Base-by-base conservation (phyloP, 169 alveolate genomes). In the Babesia bigemina region DNA sequence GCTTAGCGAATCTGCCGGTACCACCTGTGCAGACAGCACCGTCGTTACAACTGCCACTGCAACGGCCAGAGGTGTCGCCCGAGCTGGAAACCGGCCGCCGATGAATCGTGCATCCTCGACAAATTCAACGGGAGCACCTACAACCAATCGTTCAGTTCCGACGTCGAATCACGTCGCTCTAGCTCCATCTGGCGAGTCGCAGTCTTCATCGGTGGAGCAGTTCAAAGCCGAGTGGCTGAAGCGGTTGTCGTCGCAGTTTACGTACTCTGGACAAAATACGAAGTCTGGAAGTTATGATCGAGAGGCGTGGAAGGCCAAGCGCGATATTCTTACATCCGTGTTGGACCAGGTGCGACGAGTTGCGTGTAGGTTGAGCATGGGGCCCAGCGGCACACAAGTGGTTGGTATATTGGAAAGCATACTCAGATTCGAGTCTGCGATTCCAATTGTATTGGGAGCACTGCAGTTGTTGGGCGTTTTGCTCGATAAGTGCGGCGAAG, bases 281-380 rank as follows among this genome's bases (percentile, higher is more conserved):
- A 79, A 70, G 58, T 21, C 62, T n/a, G 12, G 24, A 19, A 49
- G 39, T 60, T 24, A 33, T 29, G 84, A 79, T 1, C 39, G 69
- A 48, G 67, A 70, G 52, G 84, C 87, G 8, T 79, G 87, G 87
- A 79, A 79, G 70, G 33, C 24, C 36, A 79, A 79, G 58, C 22
- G 45, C 26, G 74, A 66, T 42, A 67, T 17, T 26, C 50, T 57
- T 26, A 55, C 55, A 19, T 42, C 7, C 52, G 63, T 59, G 9
- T 53, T 71, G 11, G 73, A 62, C 33, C 62, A 58, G 4, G 22
- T 71, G 24, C 49, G 22, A 42, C 70, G 63, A 2, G 13, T 60
- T 17, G 4, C 59, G 24, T 57, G 59, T 24, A 45, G 21, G 36
- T 10, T 71, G 61, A 49, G 24, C 29, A 19, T 59, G 56, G 72